Evolutionary conservation across 2,329 filamentous ascomycete species (phyloP), one percentile per base, ranked within the genome.

Genomic region (Trichoderma sp.): DNA sequence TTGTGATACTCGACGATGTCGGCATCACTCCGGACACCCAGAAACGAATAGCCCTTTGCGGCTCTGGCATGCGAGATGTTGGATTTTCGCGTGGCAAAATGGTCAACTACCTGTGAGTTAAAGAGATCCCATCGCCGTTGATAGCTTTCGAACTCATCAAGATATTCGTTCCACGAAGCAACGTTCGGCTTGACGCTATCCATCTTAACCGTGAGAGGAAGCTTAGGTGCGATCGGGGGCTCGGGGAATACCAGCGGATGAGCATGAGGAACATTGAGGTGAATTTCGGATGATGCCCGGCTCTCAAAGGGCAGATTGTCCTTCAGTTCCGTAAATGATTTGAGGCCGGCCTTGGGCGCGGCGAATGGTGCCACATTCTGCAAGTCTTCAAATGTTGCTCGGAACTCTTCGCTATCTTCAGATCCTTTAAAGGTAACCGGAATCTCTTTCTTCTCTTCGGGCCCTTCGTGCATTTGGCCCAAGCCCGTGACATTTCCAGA

Each of bases 1-100:
- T 79, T 79, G 68, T 87, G 76, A 74, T 93, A 93, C 66, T 85
- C 83, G 17, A 80, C 75, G 27, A 89, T 81, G 0, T 85, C 87
- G 1, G 72, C 70, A 45, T 84, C 79, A 27, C 83, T 76, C 1
- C 76, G 75, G 9, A 77, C 73, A 34, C 79, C 78, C 19, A 87
- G 74, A 76, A 85, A 87, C 1, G 73, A 73, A 48, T 80, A 78
- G 12, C 82, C 84, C 63, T 83, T 82, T 22, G 79, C 74, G 50
- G 76, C 72, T 68, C 81, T 78, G 27, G 78, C 78, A 32, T 74
- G 73, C 22, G 76, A 75, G 37, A 83, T 79, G 39, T 83, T 76
- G 2, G 76, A 76, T 68, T 85, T 84, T 17, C 88, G 82, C 1
- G 83, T 82, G 2, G 79, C 72, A 67, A 90, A 86, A 73, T 90